Base-by-base conservation (phyloP, 2,329 filamentous ascomycete species). In the Hypoxylon sp. region DNA sequence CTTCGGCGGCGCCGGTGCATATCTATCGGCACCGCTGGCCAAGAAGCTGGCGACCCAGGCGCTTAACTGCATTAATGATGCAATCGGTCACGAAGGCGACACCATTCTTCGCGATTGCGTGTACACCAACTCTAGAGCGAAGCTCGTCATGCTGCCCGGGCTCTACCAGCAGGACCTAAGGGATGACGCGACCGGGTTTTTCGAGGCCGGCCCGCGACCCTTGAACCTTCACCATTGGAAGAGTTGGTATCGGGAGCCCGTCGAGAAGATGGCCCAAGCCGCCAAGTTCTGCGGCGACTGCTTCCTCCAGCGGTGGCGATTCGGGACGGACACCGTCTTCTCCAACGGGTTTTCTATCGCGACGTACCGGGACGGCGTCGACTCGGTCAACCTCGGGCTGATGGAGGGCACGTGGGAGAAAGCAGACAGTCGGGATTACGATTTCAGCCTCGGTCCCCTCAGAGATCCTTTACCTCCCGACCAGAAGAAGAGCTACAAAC, bases 211-310 rank as follows among this genome's bases (percentile, higher is more conserved):
- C 1, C 74, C 80, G 22, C 75, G 78, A n/a, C 82, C 85, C 0
- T 75, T 88, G 11, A 87, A 82, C 51, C 76, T 89, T 6, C 87
- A 89, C 72, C 87, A 89, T 76, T 89, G 86, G 85, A 88, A 87
- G 72, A 84, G 81, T 11, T 88, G 86, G 85, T 86, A 87, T 74
- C 70, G 79, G 7, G 79, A 78, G 24, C 82, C 82, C 50, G 78
- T 87, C 43, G 79, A 80, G 48, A 78, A 80, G 59, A 83, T 87
- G 76, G 80, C 82, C 30, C 74, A 78, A 39, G 76, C 85, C 11
- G 76, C 80, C 6, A 72, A 80, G 8, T 72, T 86, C n/a, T 89
- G 87, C 67, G 86, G 87, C 4, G 82, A 83, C 49, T 89, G 86
- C 61, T 81, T 88, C 64, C 75, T 89, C 50, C 84, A 86, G 69